Percentiles rank a stretch among this genome's conserved stretches.
Conservation (phyloP, 306 rosid species). For the Cicer arietinum region DNA sequence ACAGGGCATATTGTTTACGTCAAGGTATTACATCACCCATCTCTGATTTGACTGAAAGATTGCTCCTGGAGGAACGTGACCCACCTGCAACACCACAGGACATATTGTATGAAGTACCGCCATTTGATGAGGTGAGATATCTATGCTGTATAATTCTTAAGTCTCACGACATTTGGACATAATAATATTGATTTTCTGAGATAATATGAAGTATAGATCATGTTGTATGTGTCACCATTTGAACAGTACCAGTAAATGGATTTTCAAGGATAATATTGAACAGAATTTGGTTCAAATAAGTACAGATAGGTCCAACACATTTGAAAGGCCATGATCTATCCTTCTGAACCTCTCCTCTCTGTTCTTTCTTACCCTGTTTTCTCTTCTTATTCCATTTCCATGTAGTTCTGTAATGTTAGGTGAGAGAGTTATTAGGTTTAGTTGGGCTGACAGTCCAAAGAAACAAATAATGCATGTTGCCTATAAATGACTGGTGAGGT, state of each 20-base stretch:
- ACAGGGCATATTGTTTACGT: constrained; percentile 84
- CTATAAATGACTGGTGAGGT: neutral
- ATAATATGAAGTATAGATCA: neutral
- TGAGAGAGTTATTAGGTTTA: constrained; percentile 23
- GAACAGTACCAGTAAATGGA: neutral
- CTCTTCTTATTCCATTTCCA: neutral
- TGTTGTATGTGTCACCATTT: constrained; percentile 9
- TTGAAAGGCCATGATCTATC: neutral
- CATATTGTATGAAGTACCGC: constrained; percentile 84
- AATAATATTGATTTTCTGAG: neutral
- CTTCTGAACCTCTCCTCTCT: neutral
- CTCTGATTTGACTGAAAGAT: constrained; percentile 90
- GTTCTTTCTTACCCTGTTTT: constrained; percentile 2
- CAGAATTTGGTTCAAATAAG: neutral
- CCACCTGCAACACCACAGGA: constrained; percentile 89
- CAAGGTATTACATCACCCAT: constrained; percentile 93
- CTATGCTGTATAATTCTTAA: constrained; percentile 33
- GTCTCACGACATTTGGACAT: neutral
- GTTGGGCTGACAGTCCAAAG: constrained; percentile 4
- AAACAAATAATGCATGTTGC: neutral
- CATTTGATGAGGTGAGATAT: constrained; percentile 88
- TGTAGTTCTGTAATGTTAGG: constrained; percentile 13
- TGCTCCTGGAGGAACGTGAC: constrained; percentile 93
- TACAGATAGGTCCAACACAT: neutral
- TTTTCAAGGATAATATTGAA: constrained; percentile 19